These are phyloP conservation scores for Asterionellopsis glacialis DNA, from an alignment of 108 stramenopile species.

Conservation along the genomic window DNA sequence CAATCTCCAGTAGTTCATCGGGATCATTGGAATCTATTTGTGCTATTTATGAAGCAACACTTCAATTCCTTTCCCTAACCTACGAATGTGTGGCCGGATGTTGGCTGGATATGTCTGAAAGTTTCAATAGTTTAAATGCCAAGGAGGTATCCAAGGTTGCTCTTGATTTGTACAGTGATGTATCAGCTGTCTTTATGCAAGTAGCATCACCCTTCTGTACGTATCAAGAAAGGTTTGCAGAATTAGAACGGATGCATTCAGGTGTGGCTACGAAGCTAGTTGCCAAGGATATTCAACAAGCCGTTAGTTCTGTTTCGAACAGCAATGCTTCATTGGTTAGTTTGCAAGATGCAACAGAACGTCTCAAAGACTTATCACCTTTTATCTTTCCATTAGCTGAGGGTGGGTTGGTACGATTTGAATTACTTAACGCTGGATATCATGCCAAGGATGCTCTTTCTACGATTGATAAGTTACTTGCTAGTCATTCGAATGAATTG, in stretches of 20 bases:
- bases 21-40: slow-evolving; percentile 69
- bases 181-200: slow-evolving; percentile 40
- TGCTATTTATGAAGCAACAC: slow-evolving; percentile 64
- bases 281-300: slow-evolving; percentile 59
- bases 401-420: slow-evolving; percentile 63
- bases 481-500: slow-evolving; percentile 63
- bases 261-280: slow-evolving; percentile 43
- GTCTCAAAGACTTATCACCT: slow-evolving; percentile 59
- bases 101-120: slow-evolving; percentile 47
- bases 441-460: slow-evolving; percentile 34
- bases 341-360: slow-evolving; percentile 52
- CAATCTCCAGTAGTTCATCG: neutral
- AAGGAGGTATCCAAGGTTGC: slow-evolving; percentile 14
- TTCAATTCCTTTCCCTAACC: slow-evolving; percentile 75
- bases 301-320: slow-evolving; percentile 25
- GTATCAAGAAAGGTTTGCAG: slow-evolving; percentile 51
- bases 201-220: slow-evolving; percentile 70
- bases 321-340: slow-evolving; percentile 6
- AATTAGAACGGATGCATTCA: slow-evolving; percentile 51
- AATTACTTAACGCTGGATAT: slow-evolving; percentile 75
- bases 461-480: slow-evolving; percentile 53
- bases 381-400: slow-evolving; percentile 71
- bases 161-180: slow-evolving; percentile 29
- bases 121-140: slow-evolving; percentile 1
- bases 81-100: slow-evolving; percentile 68